Percentiles rank a stretch among this genome's conserved stretches.
Conservation (phyloP, 2,329 filamentous ascomycete species). For the Periconia macrospinosa region DNA sequence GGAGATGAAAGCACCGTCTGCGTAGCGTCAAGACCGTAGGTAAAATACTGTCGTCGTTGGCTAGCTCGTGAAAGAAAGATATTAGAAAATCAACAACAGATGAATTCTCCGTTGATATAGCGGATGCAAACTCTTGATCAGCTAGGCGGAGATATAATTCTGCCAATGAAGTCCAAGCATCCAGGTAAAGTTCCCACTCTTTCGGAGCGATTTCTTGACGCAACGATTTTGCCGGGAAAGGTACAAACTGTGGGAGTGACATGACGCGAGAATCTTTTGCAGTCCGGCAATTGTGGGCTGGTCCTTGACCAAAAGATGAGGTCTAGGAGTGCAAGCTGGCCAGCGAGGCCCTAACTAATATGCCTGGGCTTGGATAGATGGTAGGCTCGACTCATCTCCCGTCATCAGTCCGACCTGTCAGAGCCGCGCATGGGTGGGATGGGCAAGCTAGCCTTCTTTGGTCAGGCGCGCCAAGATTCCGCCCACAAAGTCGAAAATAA, state of each 20-base stretch:
- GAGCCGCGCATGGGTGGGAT: neutral
- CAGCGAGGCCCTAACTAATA: neutral
- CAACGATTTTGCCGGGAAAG: slow-evolving; percentile 72
- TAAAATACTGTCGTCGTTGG: slow-evolving; percentile 28
- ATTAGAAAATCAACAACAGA: slow-evolving; percentile 66
- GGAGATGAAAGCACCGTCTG: slow-evolving; percentile 66
- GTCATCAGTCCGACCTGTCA: neutral
- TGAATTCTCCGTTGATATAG: slow-evolving; percentile 55
- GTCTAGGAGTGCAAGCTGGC: neutral
- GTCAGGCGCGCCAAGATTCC: slow-evolving; percentile 45
- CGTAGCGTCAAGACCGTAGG: slow-evolving; percentile 57
- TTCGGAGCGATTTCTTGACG: slow-evolving; percentile 65
- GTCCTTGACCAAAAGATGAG: neutral
- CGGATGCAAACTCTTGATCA: slow-evolving; percentile 57
- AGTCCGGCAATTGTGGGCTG: neutral
- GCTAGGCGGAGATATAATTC: slow-evolving; percentile 65
- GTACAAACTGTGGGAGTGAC: slow-evolving; percentile 71
- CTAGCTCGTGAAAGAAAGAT: slow-evolving; percentile 64
- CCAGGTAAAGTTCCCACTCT: slow-evolving; percentile 78
- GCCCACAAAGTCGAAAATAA: slow-evolving; percentile 7
- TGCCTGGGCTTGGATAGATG: neutral
- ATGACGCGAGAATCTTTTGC: slow-evolving; percentile 23
- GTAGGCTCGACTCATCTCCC: neutral
- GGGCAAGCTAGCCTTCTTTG: slow-evolving; percentile 17
- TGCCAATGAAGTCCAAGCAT: slow-evolving; percentile 73